Evolutionary conservation across 148 eudicot species (phyloP).

Genomic region (Rhododendron simsii): DNA sequence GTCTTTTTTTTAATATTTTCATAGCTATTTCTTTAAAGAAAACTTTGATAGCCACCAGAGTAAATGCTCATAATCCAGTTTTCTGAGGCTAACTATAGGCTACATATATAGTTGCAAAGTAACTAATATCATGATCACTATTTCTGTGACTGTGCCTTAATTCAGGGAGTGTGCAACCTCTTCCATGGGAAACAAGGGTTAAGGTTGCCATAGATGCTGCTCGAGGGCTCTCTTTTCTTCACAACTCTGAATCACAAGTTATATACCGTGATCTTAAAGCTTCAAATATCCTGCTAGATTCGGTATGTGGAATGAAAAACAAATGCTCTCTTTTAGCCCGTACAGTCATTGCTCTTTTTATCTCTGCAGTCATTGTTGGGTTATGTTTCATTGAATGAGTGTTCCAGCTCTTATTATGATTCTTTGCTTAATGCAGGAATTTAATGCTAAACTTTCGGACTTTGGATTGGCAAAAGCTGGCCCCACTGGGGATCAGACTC

Average conservation of each 20-base stretch:
- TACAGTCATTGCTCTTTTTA: not conserved
- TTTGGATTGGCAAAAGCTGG: constrained; percentile 55
- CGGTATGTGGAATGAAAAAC: constrained; percentile 20
- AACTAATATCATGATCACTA: not conserved
- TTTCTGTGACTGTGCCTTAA: not conserved
- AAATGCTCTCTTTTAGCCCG: constrained; percentile 3
- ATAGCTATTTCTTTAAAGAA: not conserved
- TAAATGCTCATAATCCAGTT: not conserved
- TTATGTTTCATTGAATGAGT: not conserved
- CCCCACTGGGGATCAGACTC: constrained; percentile 38
- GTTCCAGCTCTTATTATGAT: constrained; percentile 1
- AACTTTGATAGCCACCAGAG: not conserved
- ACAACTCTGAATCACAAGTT: constrained; percentile 32
- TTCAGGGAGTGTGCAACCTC: constrained; percentile 31
- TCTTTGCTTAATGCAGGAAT: constrained; percentile 30
- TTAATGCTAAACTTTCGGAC: constrained; percentile 51
- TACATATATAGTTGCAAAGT: not conserved
- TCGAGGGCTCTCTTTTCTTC: constrained; percentile 48
- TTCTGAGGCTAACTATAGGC: not conserved
- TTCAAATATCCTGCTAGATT: constrained; percentile 47
- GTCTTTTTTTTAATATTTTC: not conserved
- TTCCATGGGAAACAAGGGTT: constrained; percentile 49
- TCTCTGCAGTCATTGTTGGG: not conserved
- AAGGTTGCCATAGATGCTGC: constrained; percentile 49
- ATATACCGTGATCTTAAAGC: constrained; percentile 56